phyloP scores from a whole-genome alignment of 208 protist genomes.

The Ichthyophonus hoferi region DNA sequence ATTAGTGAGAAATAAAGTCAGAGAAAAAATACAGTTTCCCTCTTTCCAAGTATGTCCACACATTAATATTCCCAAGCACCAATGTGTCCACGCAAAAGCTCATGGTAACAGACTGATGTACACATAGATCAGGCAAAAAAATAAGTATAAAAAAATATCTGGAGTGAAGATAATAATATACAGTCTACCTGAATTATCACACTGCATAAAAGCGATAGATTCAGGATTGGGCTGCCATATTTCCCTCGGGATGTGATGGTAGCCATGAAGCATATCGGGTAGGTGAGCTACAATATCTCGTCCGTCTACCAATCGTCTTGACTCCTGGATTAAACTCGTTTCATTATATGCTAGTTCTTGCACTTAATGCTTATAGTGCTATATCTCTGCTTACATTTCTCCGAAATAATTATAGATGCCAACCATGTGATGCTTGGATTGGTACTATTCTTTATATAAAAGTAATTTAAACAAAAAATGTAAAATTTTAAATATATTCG shows the following conservation, averaged over 20 bases:
- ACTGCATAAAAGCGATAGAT: background rate
- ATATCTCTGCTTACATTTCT: background rate
- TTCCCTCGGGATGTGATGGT: background rate
- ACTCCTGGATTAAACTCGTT: background rate
- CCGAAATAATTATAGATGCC: background rate
- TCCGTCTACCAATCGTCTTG: background rate
- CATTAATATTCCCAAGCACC: too few species aligned
- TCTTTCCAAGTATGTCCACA: too few species aligned
- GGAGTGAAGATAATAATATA: too few species aligned
- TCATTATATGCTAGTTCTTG: background rate
- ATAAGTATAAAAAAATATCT: background rate
- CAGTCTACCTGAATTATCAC: background rate
- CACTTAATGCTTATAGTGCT: background rate
- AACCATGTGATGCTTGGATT: background rate
- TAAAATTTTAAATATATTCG: background rate
- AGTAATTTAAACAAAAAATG: background rate
- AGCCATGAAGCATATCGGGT: background rate
- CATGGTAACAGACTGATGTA: background rate
- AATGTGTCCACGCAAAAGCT: background rate
- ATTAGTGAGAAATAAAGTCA: background rate
- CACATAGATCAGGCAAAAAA: background rate
- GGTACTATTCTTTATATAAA: background rate
- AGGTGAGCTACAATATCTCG: constrained; percentile 21
- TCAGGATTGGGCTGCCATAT: background rate
- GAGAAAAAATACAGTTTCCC: background rate